Percentiles rank a stretch among this genome's conserved stretches.
Conservation (phyloP, 768 basidiomycete genomes). For the Boletellus sp. region DNA sequence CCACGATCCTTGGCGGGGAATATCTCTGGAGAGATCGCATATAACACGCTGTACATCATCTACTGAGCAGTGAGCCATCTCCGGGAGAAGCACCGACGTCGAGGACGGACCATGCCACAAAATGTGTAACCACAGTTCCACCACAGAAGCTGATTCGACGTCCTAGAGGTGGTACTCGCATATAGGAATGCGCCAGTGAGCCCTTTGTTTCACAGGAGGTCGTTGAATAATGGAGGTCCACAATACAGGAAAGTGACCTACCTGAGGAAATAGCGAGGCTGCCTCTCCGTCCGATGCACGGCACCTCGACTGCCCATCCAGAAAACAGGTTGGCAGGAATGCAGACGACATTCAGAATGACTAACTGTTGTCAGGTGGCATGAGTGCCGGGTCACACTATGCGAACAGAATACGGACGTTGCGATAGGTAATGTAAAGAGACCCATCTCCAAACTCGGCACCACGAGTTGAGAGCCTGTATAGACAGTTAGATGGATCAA, state of each 20-base stretch:
- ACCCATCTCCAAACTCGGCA: conserved; percentile 65
- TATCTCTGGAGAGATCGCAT: conserved; percentile 67
- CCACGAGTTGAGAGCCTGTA: conserved; percentile 59
- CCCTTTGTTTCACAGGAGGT: conserved; percentile 47
- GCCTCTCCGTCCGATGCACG: conserved; percentile 60
- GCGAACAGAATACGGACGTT: conserved; percentile 41
- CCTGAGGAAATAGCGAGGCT: conserved; percentile 63
- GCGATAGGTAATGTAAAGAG: conserved; percentile 67
- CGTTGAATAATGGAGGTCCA: conserved; percentile 39
- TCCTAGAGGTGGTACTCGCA: conserved; percentile 56
- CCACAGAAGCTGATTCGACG: conserved; percentile 61
- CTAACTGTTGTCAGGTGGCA: conserved; percentile 43
- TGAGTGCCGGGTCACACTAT: not conserved
- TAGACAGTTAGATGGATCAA: not conserved
- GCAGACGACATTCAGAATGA: conserved; percentile 64
- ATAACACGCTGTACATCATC: conserved; percentile 75
- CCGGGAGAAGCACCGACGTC: not conserved
- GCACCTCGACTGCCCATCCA: conserved; percentile 66
- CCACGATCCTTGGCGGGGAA: conserved; percentile 71
- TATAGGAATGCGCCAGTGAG: conserved; percentile 76
- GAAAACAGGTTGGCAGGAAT: conserved; percentile 71
- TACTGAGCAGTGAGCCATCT: conserved; percentile 18
- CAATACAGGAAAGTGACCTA: conserved; percentile 33
- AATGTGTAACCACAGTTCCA: conserved; percentile 81
- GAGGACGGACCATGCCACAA: conserved; percentile 46